Base-by-base conservation (phyloP, 108 stramenopile genomes). In the Fragilaria crotonensis region DNA sequence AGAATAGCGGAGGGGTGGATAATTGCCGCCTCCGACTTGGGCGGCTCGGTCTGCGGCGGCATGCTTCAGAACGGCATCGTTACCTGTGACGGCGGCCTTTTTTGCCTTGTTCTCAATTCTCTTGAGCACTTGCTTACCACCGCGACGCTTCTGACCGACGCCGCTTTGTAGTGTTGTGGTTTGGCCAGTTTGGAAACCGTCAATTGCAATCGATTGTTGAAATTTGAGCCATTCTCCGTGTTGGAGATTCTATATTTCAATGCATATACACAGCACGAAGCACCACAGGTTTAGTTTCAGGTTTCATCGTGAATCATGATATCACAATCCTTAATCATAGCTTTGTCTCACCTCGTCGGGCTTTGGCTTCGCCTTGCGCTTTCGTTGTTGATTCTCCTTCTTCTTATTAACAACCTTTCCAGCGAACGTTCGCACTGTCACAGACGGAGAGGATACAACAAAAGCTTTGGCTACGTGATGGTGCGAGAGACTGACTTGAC, bases 151-250 rank as follows among this genome's bases (percentile, higher is more conserved):
- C 48, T 77, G 66, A 21, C 78, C 52, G 5, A 77, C 65, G 14
- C 44, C 52, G 9, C 32, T 53, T 11, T 60, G 52, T 2, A 58
- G 75, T 4, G 62, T 70, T 0, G 75, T 81, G 3, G 65, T 56
- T 64, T 90, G 89, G 30, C 89, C 89, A 2, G 89, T 90, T 67
- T 90, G 79, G 49, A 90, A 87, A 28, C 89, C 89, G 11, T 80
- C 62, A 2, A 90, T 85, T 18, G 77, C 30, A 58, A 90, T 90
- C 58, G 85, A 85, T 54, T 78, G 73, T 65, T 90, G 89, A 51
- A 90, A 90, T 60, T 87, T 70, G 26, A 90, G 83, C 89, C 89
- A 90, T 58, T 82, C 71, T 55, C 80, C 70, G 52, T 87, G 89
- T 54, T 85, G 84, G 26, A 45, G 33, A 5, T 5, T 50, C 9